Conservation (phyloP, 2,329 filamentous ascomycete species). For the Xylariaceae sp. region DNA sequence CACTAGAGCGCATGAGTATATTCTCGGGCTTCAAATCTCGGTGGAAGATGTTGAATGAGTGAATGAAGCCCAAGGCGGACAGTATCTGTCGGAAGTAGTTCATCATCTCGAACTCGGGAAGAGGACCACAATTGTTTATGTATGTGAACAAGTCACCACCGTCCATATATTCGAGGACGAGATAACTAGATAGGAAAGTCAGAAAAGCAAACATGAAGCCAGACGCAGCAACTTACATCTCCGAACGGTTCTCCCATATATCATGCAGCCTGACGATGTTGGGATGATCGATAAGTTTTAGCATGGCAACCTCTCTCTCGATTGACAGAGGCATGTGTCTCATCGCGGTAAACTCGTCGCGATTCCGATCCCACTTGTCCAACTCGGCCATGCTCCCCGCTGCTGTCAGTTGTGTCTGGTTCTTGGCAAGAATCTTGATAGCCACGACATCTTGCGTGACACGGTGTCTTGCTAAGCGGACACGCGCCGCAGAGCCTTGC, state of each 20-base stretch:
- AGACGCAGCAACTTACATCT: conserved; percentile 62
- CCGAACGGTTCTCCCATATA: conserved; percentile 94
- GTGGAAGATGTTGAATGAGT: conserved; percentile 91
- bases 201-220: conserved; percentile 19
- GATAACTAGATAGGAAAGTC: conserved; percentile 57
- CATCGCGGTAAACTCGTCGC: conserved; percentile 53
- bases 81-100: conserved; percentile 91
- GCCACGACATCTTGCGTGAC: conserved; percentile 76
- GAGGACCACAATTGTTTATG: conserved; percentile 66
- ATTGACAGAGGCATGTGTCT: conserved; percentile 79
- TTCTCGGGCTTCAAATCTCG: conserved; percentile 97
- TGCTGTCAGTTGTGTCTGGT: conserved; percentile 71
- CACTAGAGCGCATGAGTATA: conserved; percentile 72
- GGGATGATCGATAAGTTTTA: conserved; percentile 92
- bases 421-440: conserved; percentile 91
- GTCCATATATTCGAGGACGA: conserved; percentile 89
- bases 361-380: conserved; percentile 63
- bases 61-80: conserved; percentile 85
- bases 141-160: conserved; percentile 77
- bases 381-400: conserved; percentile 81
- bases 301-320: conserved; percentile 91
- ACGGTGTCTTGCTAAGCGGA: conserved; percentile 77
- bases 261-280: conserved; percentile 94
- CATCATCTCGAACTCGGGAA: conserved; percentile 74
- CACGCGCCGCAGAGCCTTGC: conserved; percentile 81